phyloP scores from a whole-genome alignment of 768 basidiomycete species.

The Suillus occidentalis region DNA sequence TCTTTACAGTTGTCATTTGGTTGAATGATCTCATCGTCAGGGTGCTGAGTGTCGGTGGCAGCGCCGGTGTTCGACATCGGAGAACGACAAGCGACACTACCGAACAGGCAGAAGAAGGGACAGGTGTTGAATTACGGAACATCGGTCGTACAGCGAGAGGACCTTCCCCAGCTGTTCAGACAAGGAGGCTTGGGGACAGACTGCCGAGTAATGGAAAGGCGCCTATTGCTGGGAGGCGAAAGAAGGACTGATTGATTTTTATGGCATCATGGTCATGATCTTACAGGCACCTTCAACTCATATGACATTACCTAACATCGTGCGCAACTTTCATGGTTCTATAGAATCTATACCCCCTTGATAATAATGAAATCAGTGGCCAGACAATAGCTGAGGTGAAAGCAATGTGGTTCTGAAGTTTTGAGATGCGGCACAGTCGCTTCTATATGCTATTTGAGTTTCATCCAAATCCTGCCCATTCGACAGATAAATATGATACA shows the following conservation, averaged over 20 bases:
- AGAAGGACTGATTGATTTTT: slow-evolving; percentile 42
- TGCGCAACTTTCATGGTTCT: not conserved
- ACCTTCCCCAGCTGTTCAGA: not conserved
- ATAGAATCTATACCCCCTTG: not conserved
- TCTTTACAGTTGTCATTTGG: slow-evolving; percentile 73
- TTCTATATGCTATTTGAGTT: not conserved
- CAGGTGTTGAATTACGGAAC: slow-evolving; percentile 31
- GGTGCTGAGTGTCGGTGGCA: slow-evolving; percentile 56
- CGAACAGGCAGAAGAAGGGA: slow-evolving; percentile 65
- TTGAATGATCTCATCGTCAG: slow-evolving; percentile 71
- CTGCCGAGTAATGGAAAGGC: slow-evolving; percentile 8
- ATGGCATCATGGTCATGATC: not conserved
- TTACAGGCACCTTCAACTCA: not conserved
- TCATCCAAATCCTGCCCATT: slow-evolving; percentile 87
- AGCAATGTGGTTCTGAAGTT: not conserved
- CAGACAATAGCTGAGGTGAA: not conserved
- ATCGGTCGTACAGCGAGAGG: slow-evolving; percentile 3
- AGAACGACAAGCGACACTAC: slow-evolving; percentile 46
- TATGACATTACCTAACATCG: not conserved
- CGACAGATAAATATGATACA: slow-evolving; percentile 77
- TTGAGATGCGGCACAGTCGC: not conserved
- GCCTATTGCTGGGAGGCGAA: slow-evolving; percentile 42
- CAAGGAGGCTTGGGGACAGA: slow-evolving; percentile 15
- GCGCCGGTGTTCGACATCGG: slow-evolving; percentile 22
- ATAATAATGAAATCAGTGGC: not conserved